Conservation (phyloP, 2,329 filamentous ascomycete genomes). For the Atkinsonella texensis region DNA sequence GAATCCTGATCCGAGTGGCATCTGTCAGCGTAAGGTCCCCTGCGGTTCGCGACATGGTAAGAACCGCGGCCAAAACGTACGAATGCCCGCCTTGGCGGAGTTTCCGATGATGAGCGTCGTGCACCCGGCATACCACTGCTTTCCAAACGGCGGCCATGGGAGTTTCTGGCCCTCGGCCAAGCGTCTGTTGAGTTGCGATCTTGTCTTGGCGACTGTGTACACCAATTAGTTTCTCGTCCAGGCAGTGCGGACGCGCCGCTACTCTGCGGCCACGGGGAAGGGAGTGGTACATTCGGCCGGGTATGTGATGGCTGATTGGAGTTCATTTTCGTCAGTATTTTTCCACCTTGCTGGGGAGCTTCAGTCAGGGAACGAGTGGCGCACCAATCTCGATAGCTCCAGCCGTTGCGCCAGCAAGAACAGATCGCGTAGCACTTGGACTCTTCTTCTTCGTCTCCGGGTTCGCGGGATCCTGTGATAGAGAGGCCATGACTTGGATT, state of each 20-base stretch:
- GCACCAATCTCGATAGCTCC: conserved; percentile 88
- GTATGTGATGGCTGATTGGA: conserved; percentile 62
- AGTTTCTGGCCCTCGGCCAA: conserved; percentile 75
- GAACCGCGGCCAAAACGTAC: conserved; percentile 38
- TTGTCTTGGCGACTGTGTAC: conserved; percentile 72
- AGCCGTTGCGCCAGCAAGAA: conserved; percentile 85
- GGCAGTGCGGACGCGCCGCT: background rate
- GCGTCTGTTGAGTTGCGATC: conserved; percentile 81
- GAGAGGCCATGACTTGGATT: conserved; percentile 17
- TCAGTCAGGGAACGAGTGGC: conserved; percentile 9
- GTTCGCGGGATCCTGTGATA: conserved; percentile 12
- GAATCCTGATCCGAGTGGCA: conserved; percentile 37
- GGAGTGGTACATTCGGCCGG: conserved; percentile 69
- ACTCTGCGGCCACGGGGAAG: background rate
- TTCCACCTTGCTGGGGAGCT: background rate
- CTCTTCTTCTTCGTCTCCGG: conserved; percentile 26
- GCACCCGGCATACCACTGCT: conserved; percentile 95
- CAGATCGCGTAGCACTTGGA: conserved; percentile 76
- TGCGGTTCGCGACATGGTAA: background rate
- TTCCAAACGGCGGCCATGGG: conserved; percentile 87
- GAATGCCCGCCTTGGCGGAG: conserved; percentile 88
- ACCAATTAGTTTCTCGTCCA: conserved; percentile 1
- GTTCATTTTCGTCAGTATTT: background rate
- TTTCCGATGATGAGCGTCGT: conserved; percentile 96
- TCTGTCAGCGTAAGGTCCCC: background rate